Percentiles rank a stretch among this genome's conserved stretches.
Evolutionary conservation across 1,139 yeast species (phyloP).

Genomic region (Pichia sp.): DNA sequence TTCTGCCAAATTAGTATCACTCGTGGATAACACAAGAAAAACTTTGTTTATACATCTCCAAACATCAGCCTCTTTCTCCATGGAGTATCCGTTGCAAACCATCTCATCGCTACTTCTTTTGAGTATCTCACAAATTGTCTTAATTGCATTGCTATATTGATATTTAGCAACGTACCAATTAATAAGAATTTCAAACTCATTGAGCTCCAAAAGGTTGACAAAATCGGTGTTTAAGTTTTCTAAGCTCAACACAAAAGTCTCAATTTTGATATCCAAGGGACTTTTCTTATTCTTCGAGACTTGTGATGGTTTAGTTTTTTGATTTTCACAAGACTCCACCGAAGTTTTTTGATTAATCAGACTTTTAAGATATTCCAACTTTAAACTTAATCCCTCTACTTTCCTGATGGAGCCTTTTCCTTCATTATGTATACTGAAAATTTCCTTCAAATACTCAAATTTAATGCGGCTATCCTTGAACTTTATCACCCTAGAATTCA

Average conservation of each 20-base stretch:
- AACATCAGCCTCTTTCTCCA: conserved; percentile 21
- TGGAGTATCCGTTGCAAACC: conserved; percentile 6
- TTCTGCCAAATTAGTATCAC: conserved; percentile 3
- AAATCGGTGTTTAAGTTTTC: conserved; percentile 26
- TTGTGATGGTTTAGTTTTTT: not conserved
- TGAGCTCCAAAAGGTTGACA: conserved; percentile 29
- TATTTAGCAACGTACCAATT: conserved; percentile 21
- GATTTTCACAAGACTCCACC: not conserved
- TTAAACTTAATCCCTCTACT: conserved; percentile 22
- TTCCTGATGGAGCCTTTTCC: conserved; percentile 5
- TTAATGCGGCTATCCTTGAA: conserved; percentile 31
- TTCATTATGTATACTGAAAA: conserved; percentile 22
- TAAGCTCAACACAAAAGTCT: conserved; percentile 20
- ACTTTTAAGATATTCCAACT: conserved; percentile 35
- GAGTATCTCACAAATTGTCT: conserved; percentile 23
- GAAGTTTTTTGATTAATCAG: conserved; percentile 11
- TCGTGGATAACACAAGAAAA: conserved; percentile 36
- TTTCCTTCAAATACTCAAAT: conserved; percentile 33
- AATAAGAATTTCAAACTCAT: conserved; percentile 32
- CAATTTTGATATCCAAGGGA: conserved; percentile 13
- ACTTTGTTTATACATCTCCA: conserved; percentile 37
- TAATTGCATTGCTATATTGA: conserved; percentile 20
- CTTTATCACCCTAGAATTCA: conserved; percentile 39
- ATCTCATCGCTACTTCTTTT: conserved; percentile 24
- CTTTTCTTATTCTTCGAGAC: not conserved